These are phyloP conservation scores for Musa itinerans DNA, from an alignment of 176 grass and related monocot genomes.

Conservation along the genomic window DNA sequence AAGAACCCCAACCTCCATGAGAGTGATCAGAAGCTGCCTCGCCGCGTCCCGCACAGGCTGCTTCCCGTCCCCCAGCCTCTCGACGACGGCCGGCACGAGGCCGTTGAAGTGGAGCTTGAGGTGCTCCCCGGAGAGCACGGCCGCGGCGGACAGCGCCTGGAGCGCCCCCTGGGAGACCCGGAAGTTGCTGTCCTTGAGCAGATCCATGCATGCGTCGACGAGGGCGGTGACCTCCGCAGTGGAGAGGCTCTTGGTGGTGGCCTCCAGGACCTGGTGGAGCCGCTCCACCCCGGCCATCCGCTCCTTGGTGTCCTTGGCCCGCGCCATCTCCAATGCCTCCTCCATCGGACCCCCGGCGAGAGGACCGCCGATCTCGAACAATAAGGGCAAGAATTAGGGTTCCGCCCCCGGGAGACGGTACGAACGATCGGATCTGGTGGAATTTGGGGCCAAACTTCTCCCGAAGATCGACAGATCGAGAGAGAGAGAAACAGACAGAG, in stretches of 20 bases:
- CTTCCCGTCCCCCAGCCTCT: constrained; percentile 71
- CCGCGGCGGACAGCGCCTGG: constrained; percentile 52
- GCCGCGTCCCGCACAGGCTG: constrained; percentile 74
- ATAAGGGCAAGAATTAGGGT: background rate
- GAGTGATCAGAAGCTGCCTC: constrained; percentile 58
- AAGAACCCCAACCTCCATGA: constrained; percentile 54
- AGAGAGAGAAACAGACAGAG: background rate
- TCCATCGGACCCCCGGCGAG: constrained; percentile 28
- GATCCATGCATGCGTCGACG: constrained; percentile 67
- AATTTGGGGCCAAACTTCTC: background rate
- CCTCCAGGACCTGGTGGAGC: constrained; percentile 61
- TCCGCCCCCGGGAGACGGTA: no score
- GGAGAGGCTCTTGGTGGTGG: constrained; percentile 37
- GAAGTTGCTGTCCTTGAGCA: constrained; percentile 53
- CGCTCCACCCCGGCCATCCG: constrained; percentile 71
- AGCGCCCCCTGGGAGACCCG: constrained; percentile 54
- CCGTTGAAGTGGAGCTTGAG: constrained; percentile 78
- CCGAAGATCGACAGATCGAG: background rate
- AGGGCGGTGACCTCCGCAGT: constrained; percentile 43
- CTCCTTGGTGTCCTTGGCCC: constrained; percentile 65
- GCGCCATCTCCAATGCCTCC: constrained; percentile 72
- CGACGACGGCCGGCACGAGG: constrained; percentile 55
- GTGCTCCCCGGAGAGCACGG: constrained; percentile 66
- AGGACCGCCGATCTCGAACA: background rate
- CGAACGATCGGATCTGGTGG: background rate